These are phyloP conservation scores for Ascochyta koolunga DNA, from an alignment of 2,329 filamentous ascomycete species.

Conservation along the genomic window DNA sequence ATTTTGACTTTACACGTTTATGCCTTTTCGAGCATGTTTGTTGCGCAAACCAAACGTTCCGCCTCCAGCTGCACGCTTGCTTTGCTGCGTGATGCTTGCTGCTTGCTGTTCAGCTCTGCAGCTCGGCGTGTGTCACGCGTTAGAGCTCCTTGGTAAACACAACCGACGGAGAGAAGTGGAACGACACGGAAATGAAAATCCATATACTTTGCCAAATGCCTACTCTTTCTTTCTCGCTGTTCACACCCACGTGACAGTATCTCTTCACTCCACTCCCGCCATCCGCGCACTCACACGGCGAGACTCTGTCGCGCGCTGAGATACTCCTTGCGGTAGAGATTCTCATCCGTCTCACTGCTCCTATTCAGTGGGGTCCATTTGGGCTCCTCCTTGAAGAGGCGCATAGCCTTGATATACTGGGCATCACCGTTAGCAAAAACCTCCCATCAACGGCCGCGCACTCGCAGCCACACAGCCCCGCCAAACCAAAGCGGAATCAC, in stretches of 20 bases:
- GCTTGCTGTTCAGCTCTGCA: neutral
- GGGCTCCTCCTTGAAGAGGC: slow-evolving; percentile 96
- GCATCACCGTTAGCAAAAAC: neutral
- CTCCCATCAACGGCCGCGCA: neutral
- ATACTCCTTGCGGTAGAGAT: slow-evolving; percentile 80
- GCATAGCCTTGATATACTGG: slow-evolving; percentile 93
- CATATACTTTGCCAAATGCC: neutral
- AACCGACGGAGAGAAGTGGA: neutral
- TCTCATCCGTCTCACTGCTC: slow-evolving; percentile 75
- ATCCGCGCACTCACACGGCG: slow-evolving; percentile 7
- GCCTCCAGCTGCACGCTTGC: neutral
- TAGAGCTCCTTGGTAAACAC: neutral
- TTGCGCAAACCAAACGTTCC: slow-evolving; percentile 5
- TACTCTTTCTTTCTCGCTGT: slow-evolving; percentile 1
- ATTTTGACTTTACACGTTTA: neutral
- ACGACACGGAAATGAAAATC: neutral
- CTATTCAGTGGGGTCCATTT: slow-evolving; percentile 97
- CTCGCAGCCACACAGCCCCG: no score
- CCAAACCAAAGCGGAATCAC: slow-evolving; percentile 46
- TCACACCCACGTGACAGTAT: slow-evolving; percentile 2
- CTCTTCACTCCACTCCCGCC: neutral
- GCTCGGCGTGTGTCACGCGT: neutral
- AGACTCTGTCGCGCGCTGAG: slow-evolving; percentile 51
- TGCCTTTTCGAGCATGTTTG: neutral
- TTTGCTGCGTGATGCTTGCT: slow-evolving; percentile 6